Conservation (phyloP, 2,329 filamentous ascomycete genomes). For the Penicillium brevicompactum region DNA sequence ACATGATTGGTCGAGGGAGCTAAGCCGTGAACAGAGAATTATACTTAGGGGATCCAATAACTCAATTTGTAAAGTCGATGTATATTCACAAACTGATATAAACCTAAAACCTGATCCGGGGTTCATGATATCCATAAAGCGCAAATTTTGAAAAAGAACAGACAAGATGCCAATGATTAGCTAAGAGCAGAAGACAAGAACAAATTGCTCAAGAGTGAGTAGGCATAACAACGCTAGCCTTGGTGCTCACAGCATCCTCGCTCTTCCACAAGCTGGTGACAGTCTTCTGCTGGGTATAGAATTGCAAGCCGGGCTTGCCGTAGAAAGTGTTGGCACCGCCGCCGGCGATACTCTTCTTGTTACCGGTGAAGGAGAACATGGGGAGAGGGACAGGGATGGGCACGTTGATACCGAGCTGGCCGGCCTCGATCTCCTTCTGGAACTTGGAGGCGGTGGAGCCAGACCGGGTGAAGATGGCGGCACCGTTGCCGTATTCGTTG, state of each 20-base stretch:
- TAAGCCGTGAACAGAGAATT: no score
- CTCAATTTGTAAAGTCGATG: conserved; percentile 2
- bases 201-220: conserved; percentile 52
- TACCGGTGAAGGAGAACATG: conserved; percentile 67
- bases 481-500: conserved; percentile 69
- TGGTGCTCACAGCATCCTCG: conserved; percentile 80
- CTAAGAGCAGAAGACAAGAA: conserved; percentile 1
- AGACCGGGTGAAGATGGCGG: conserved; percentile 65
- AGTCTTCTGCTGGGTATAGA: conserved; percentile 98
- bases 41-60: no score
- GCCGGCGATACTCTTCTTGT: conserved; percentile 89
- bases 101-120: not conserved
- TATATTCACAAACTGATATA: not conserved
- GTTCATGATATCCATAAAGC: conserved; percentile 1
- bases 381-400: conserved; percentile 65
- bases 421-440: conserved; percentile 67
- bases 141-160: not conserved
- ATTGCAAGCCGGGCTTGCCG: conserved; percentile 85
- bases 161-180: not conserved
- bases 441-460: conserved; percentile 63
- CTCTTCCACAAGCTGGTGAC: conserved; percentile 89
- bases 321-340: conserved; percentile 95
- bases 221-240: conserved; percentile 89
- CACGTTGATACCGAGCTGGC: conserved; percentile 68
- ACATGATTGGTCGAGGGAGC: no score